These are phyloP conservation scores for Colletotrichum eleusines DNA, from an alignment of 2,329 filamentous ascomycete species.

Conservation along the genomic window DNA sequence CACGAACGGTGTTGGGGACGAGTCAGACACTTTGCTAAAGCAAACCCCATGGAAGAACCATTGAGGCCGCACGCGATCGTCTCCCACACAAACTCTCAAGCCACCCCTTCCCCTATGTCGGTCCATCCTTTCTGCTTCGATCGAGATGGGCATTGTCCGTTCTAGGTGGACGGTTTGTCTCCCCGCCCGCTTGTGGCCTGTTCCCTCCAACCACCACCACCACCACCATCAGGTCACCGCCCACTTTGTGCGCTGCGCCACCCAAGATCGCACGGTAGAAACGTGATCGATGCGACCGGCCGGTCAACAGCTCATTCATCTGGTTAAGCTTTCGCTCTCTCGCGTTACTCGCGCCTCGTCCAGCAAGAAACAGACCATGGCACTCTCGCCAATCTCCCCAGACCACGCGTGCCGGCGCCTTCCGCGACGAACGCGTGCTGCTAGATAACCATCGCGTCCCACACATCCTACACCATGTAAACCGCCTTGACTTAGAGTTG, in stretches of 20 bases:
- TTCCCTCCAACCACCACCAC: neutral
- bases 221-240: neutral
- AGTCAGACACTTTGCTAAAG: conserved; percentile 19
- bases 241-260: neutral
- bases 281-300: neutral
- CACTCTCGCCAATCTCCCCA: neutral
- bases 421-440: conserved; percentile 40
- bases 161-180: neutral
- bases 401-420: conserved; percentile 29
- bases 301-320: neutral
- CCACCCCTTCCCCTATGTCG: neutral
- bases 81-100: conserved; percentile 18
- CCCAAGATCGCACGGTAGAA: neutral
- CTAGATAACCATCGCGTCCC: conserved; percentile 6
- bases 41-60: conserved; percentile 15
- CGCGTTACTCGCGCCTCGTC: neutral
- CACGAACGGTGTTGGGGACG: conserved; percentile 15
- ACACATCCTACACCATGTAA: neutral
- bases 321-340: neutral
- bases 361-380: conserved; percentile 1
- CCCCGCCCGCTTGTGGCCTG: neutral
- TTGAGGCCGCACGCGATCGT: conserved; percentile 12
- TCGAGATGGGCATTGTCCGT: neutral
- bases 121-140: neutral
- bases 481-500: conserved; percentile 15